Conservation (phyloP, 306 rosid genomes). For the Betula pendula region DNA sequence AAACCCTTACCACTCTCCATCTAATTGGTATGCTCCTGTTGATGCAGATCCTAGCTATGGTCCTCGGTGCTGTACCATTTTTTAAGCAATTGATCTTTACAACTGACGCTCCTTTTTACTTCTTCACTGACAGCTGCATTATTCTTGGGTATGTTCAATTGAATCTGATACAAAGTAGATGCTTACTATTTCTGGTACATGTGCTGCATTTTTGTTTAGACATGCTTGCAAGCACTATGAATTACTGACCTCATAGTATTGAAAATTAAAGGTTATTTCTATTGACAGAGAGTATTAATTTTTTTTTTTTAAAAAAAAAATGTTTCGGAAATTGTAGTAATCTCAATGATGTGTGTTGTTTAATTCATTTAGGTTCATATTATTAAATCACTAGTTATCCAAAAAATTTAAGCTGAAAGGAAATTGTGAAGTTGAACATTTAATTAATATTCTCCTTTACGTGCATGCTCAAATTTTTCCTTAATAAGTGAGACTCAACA, state of each 20-base stretch:
- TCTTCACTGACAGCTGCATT: slow-evolving; percentile 96
- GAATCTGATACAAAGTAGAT: slow-evolving; percentile 20
- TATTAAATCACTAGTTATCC: too few relatives aligned
- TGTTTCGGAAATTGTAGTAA: background rate
- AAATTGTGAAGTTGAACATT: too few relatives aligned
- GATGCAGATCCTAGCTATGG: slow-evolving; percentile 89
- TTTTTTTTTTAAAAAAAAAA: too few relatives aligned
- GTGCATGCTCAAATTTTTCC: too few relatives aligned
- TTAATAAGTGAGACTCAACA: too few relatives aligned
- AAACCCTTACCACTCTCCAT: background rate
- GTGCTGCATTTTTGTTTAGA: slow-evolving; percentile 11
- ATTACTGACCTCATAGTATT: background rate
- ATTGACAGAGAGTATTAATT: background rate
- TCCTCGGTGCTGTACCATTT: slow-evolving; percentile 73
- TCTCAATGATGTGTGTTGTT: background rate
- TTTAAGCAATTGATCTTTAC: slow-evolving; percentile 69
- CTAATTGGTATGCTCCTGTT: slow-evolving; percentile 25
- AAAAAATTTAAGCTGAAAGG: too few relatives aligned
- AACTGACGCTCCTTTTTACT: slow-evolving; percentile 82
- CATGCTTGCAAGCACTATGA: too few relatives aligned
- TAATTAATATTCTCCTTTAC: too few relatives aligned
- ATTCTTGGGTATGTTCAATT: slow-evolving; percentile 82
- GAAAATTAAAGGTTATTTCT: background rate
- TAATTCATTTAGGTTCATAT: background rate
- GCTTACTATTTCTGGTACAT: slow-evolving; percentile 6